Evolutionary conservation across 495 filamentous ascomycete species (phyloP).

Genomic region (Annulohypoxylon nitens): DNA sequence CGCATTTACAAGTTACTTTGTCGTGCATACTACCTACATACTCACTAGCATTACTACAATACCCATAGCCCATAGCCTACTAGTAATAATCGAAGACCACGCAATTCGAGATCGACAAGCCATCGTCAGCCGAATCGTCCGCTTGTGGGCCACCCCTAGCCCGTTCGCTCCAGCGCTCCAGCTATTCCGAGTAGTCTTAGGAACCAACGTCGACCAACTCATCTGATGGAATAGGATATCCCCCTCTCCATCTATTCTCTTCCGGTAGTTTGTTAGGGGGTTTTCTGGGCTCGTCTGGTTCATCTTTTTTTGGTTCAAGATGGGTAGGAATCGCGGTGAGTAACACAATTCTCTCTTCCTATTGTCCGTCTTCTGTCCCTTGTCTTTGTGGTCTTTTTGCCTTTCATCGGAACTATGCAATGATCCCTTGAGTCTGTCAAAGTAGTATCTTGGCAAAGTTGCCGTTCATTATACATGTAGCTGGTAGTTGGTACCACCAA

Average conservation of each 20-base stretch:
- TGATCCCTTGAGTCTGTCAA: constrained; percentile 9
- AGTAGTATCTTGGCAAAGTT: constrained; percentile 31
- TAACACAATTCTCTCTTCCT: constrained; percentile 37
- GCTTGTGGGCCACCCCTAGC: constrained; percentile 40
- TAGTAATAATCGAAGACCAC: constrained; percentile 28
- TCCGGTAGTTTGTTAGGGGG: constrained; percentile 14
- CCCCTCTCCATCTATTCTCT: constrained; percentile 1
- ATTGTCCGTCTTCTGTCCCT: constrained; percentile 8
- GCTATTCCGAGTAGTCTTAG: constrained; percentile 26
- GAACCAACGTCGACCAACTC: constrained; percentile 25
- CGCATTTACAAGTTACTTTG: constrained; percentile 23
- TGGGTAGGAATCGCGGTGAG: constrained; percentile 66
- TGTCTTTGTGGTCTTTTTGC: not conserved
- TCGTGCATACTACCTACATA: constrained; percentile 12
- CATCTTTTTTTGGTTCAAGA: constrained; percentile 35
- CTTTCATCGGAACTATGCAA: constrained; percentile 4
- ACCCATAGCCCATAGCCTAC: constrained; percentile 16
- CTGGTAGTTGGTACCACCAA: constrained; percentile 35
- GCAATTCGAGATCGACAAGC: constrained; percentile 24
- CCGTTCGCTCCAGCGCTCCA: constrained; percentile 18
- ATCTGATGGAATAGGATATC: constrained; percentile 42
- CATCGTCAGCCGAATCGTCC: constrained; percentile 32
- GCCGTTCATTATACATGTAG: constrained; percentile 28
- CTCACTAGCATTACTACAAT: not conserved
- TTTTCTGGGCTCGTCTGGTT: constrained; percentile 14